Percentiles rank a stretch among this genome's conserved stretches.
These are phyloP conservation scores for Microcyclospora pomicola DNA, from an alignment of 2,329 filamentous ascomycete genomes.

Conservation along the genomic window DNA sequence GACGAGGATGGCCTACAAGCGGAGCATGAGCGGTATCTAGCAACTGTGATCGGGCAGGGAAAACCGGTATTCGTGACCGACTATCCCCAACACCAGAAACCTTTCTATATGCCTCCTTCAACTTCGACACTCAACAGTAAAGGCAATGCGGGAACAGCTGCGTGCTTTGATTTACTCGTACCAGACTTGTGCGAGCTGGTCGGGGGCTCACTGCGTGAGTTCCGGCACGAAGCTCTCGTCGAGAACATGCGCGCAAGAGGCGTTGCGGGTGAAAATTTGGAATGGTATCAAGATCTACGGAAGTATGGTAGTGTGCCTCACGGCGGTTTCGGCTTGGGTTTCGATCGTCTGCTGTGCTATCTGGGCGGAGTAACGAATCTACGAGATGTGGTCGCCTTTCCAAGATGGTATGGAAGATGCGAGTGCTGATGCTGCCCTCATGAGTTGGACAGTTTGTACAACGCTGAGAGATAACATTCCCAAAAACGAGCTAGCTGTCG, in stretches of 20 bases:
- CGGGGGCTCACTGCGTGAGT: slow-evolving; percentile 79
- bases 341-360: slow-evolving; percentile 76
- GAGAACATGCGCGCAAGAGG: slow-evolving; percentile 58
- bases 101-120: slow-evolving; percentile 72
- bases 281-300: slow-evolving; percentile 81
- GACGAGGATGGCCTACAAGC: slow-evolving; percentile 70
- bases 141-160: slow-evolving; percentile 45
- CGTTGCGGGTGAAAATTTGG: slow-evolving; percentile 38
- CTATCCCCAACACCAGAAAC: slow-evolving; percentile 79
- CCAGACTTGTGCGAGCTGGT: slow-evolving; percentile 77
- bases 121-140: slow-evolving; percentile 6
- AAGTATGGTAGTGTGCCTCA: slow-evolving; percentile 86
- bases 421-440: slow-evolving; percentile 15
- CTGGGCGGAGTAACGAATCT: slow-evolving; percentile 69
- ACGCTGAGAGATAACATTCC: not conserved
- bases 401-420: slow-evolving; percentile 48
- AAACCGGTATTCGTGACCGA: slow-evolving; percentile 80
- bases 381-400: slow-evolving; percentile 75
- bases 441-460: not conserved
- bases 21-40: slow-evolving; percentile 85
- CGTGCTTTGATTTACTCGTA: slow-evolving; percentile 82
- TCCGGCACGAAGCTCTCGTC: slow-evolving; percentile 54
- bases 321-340: slow-evolving; percentile 80
- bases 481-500: too few relatives aligned
- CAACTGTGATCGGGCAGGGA: slow-evolving; percentile 48